These are phyloP conservation scores for Dactylonectria macrodidyma DNA, from an alignment of 2,329 filamentous ascomycete species.

Conservation along the genomic window DNA sequence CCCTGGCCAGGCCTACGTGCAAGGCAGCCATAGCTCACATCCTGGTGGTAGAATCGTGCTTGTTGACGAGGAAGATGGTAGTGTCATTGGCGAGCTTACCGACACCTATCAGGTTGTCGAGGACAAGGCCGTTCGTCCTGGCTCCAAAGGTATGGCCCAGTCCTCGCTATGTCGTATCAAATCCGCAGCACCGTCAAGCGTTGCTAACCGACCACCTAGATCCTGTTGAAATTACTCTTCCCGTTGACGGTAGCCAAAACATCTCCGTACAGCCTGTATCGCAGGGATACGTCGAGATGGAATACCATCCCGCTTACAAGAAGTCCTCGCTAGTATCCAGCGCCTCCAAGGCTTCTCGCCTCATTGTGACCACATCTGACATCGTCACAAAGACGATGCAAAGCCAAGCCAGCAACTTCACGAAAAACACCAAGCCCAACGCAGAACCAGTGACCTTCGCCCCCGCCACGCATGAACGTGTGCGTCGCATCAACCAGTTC, in stretches of 20 bases:
- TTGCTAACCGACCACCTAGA: constrained; percentile 58
- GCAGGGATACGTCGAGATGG: constrained; percentile 80
- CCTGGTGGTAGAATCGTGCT: constrained; percentile 84
- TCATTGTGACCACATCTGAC: constrained; percentile 90
- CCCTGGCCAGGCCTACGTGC: constrained; percentile 83
- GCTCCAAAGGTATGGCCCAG: constrained; percentile 84
- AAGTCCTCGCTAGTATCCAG: constrained; percentile 89
- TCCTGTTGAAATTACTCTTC: constrained; percentile 85
- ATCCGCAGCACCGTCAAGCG: neutral
- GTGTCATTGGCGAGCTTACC: constrained; percentile 91
- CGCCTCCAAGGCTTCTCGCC: constrained; percentile 87
- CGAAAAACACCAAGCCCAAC: constrained; percentile 82
- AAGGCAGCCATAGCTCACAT: constrained; percentile 70
- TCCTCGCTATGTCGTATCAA: neutral
- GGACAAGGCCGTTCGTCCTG: constrained; percentile 80
- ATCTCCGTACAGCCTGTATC: constrained; percentile 77
- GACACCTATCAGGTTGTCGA: constrained; percentile 87
- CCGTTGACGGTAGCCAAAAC: constrained; percentile 74
- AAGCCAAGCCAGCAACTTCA: constrained; percentile 84
- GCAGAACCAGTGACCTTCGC: constrained; percentile 89
- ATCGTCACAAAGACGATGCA: constrained; percentile 85
- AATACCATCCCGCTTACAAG: constrained; percentile 92
- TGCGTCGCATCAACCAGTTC: constrained; percentile 91
- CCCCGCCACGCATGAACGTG: constrained; percentile 85
- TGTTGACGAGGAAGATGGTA: constrained; percentile 95